Base-by-base conservation (phyloP, 2,329 filamentous ascomycete species). In the Neonectria punicea region DNA sequence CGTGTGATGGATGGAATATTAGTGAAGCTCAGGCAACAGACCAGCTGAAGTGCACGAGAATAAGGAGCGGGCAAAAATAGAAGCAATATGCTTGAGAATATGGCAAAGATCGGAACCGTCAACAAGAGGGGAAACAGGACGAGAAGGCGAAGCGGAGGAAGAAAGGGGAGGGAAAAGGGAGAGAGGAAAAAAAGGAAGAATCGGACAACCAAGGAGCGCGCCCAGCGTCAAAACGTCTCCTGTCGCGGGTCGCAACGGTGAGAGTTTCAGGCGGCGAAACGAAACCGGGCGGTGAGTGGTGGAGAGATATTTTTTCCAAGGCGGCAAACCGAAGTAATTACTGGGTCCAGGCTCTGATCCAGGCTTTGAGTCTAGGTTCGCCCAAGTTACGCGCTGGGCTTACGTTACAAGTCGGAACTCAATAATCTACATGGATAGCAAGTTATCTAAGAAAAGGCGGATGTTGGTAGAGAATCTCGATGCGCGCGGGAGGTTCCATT, bases 261-360 rank as follows among this genome's bases (percentile, higher is more conserved):
- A 51, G 63, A 57, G 74, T 76, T 76, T 76, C 74, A 76, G 74
- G 73, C 58, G 54, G 25, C 58, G 54, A 65, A 66, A 68, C 67
- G 53, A 63, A 64, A 58, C 61, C 4, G 51, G 44, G 16, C 25
- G 49, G 50, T 69, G 53, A 72, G 55, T 72, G 70, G 70, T 69
- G 58, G 59, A 63, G 63, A 55, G 46, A 28, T 39, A 9, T 32
- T 16, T 28, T 14, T 13, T 22, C 22, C 22, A 22, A 22, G 22
- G 22, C 22, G 22, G 22, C 22, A 22, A 22, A 22, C 22, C 22
- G 22, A 22, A 20, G 10, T 25, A 10, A 28, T 20, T 16, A 36
- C 13, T 5, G 14, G 10, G 30, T 10, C 30, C 30, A 30, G 7
- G 30, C 30, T 10, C 9, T 30, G 30, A 30, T 30, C 30, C 30